Base-by-base conservation (phyloP, 768 basidiomycete species). In the Tubosaeta sp. region DNA sequence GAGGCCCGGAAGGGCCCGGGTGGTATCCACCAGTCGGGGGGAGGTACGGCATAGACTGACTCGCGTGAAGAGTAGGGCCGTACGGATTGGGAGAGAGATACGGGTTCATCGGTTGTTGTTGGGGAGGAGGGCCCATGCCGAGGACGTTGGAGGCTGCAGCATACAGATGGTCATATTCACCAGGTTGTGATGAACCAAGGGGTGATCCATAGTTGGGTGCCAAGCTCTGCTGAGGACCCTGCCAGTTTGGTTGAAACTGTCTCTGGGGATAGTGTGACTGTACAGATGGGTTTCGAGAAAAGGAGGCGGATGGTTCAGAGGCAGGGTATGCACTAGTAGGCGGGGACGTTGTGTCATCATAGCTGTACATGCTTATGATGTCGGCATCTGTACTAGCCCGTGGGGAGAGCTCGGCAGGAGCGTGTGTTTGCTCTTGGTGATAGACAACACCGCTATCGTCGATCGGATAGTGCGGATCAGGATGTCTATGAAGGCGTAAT, bases 71-170 rank as follows among this genome's bases (percentile, higher is more conserved):
- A 42, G 62, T 58, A 48, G 57, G 62, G 50, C 45, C 44, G 16
- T 68, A 68, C 13, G 54, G 45, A 51, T 53, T 55, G 56, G 67
- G 51, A 25, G 65, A 57, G 14, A 46, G 47, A 51, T 68, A 65
- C 45, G 54, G 39, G 22, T 59, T 57, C 45, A 57, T 54, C 31
- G 38, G 56, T 43, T 43, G 56, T 52, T 60, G 59, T 57, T 46
- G 49, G 37, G 63, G 60, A 42, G 85, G 85, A 17, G 81, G 86
- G 0, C 79, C 83, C 81, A 88, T 84, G 14, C 89, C 89, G 14
- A 92, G 76, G 9, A 91, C 85, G 65, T 86, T 82, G 9, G 89
- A 88, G 9, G 90, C 90, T 13, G 88, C 89, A 10, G 80, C 78
- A 65, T 88, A 86, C 12, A 89, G 68, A 34, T 77, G 72, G 63